phyloP scores from a whole-genome alignment of 768 basidiomycete species.

The Boletellus emodensis region DNA sequence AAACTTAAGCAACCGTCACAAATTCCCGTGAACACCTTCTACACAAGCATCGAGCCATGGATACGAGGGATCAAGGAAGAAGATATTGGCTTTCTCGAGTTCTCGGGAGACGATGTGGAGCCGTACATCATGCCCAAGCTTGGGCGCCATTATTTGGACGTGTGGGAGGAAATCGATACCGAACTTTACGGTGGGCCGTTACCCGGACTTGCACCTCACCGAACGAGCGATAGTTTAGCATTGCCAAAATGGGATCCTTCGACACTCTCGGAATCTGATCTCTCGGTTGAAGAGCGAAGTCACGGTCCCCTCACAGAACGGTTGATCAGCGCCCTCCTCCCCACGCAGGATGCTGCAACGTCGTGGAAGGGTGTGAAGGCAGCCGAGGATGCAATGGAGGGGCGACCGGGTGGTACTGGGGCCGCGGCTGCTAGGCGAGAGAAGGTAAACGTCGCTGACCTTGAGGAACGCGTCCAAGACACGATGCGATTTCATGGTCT shows the following conservation, averaged over 20 bases:
- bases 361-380: slow-evolving; percentile 79
- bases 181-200: slow-evolving; percentile 42
- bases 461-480: slow-evolving; percentile 72
- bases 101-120: slow-evolving; percentile 86
- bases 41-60: slow-evolving; percentile 86
- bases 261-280: slow-evolving; percentile 67
- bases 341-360: slow-evolving; percentile 54
- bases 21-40: slow-evolving; percentile 71
- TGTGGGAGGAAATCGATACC: slow-evolving; percentile 92
- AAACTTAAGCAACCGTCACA: slow-evolving; percentile 76
- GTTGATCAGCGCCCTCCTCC: slow-evolving; percentile 68
- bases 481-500: slow-evolving; percentile 76
- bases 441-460: slow-evolving; percentile 72
- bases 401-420: slow-evolving; percentile 73
- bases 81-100: slow-evolving; percentile 90
- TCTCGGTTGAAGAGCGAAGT: slow-evolving; percentile 70
- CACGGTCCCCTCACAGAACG: slow-evolving; percentile 89
- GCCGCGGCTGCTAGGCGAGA: slow-evolving; percentile 73
- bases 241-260: slow-evolving; percentile 80
- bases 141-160: slow-evolving; percentile 79
- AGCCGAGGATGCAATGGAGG: slow-evolving; percentile 82
- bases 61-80: slow-evolving; percentile 89
- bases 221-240: slow-evolving; percentile 32
- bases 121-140: slow-evolving; percentile 84
- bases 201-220: slow-evolving; percentile 38